Conservation (phyloP, 306 rosid species). For the Nissolia schottii region DNA sequence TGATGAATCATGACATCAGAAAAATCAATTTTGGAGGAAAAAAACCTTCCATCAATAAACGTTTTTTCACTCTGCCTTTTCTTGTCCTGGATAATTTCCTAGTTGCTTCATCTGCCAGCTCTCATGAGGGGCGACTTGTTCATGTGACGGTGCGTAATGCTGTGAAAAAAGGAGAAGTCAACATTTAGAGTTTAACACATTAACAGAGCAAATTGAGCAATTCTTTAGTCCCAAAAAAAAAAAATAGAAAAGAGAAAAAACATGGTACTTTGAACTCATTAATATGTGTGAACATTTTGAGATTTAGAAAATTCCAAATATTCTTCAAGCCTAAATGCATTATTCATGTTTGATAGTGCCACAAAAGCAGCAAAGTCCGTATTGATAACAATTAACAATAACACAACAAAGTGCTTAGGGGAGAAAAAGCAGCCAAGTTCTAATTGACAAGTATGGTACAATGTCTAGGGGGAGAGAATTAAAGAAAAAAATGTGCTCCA, state of each 20-base stretch:
- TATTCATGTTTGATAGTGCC: conserved; percentile 14
- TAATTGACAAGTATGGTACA: conserved; percentile 1
- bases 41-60: conserved; percentile 26
- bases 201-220: not conserved
- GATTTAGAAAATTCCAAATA: not conserved
- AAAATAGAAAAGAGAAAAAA: not conserved
- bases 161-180: conserved; percentile 49
- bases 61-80: conserved; percentile 41
- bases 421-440: not conserved
- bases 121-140: conserved; percentile 66
- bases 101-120: conserved; percentile 84
- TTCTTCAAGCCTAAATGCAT: not conserved
- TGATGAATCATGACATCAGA: conserved; percentile 51
- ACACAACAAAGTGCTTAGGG: not conserved
- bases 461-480: not conserved
- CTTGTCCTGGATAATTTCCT: conserved; percentile 54
- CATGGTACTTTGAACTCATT: conserved; percentile 2
- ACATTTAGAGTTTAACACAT: conserved; percentile 7
- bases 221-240: not conserved
- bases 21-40: conserved; percentile 32
- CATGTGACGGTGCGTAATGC: conserved; percentile 70
- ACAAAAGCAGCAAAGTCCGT: conserved; percentile 12
- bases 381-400: not conserved
- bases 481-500: not conserved
- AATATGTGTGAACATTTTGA: not conserved